phyloP scores from a whole-genome alignment of 2,329 filamentous ascomycete genomes.

The Stemphylium lycopersici region DNA sequence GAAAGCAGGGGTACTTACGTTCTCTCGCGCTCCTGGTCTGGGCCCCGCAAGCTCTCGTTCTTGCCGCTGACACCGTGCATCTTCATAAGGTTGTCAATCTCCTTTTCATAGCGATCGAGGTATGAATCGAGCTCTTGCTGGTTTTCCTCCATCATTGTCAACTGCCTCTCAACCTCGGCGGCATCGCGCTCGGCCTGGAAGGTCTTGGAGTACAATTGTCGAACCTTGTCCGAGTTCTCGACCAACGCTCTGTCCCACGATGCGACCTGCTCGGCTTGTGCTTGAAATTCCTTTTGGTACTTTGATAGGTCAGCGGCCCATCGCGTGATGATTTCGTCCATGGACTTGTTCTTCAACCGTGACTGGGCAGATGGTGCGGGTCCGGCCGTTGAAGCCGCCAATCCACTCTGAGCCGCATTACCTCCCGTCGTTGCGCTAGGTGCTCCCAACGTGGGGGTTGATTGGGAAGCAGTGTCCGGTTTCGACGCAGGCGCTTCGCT shows the following conservation, averaged over 20 bases:
- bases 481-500: slow-evolving; percentile 23
- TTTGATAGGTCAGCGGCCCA: slow-evolving; percentile 96
- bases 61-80: slow-evolving; percentile 69
- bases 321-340: slow-evolving; percentile 97
- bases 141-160: slow-evolving; percentile 86
- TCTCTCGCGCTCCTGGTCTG: slow-evolving; percentile 92
- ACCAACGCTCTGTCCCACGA: slow-evolving; percentile 92
- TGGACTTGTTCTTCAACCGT: slow-evolving; percentile 95
- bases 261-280: slow-evolving; percentile 84
- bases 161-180: slow-evolving; percentile 89
- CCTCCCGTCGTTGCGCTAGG: slow-evolving; percentile 21
- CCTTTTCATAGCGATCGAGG: slow-evolving; percentile 88
- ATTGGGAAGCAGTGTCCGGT: slow-evolving; percentile 35
- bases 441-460: slow-evolving; percentile 23
- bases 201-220: slow-evolving; percentile 88
- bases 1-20: slow-evolving; percentile 63
- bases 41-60: slow-evolving; percentile 79
- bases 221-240: slow-evolving; percentile 93
- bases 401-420: slow-evolving; percentile 42
- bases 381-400: slow-evolving; percentile 78
- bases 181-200: slow-evolving; percentile 94
- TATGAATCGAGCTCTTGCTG: slow-evolving; percentile 88
- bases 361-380: slow-evolving; percentile 81
- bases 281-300: slow-evolving; percentile 95
- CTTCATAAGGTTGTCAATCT: slow-evolving; percentile 92